Evolutionary conservation across 331 rosid species (phyloP).

Genomic region (Spiraea crenata): DNA sequence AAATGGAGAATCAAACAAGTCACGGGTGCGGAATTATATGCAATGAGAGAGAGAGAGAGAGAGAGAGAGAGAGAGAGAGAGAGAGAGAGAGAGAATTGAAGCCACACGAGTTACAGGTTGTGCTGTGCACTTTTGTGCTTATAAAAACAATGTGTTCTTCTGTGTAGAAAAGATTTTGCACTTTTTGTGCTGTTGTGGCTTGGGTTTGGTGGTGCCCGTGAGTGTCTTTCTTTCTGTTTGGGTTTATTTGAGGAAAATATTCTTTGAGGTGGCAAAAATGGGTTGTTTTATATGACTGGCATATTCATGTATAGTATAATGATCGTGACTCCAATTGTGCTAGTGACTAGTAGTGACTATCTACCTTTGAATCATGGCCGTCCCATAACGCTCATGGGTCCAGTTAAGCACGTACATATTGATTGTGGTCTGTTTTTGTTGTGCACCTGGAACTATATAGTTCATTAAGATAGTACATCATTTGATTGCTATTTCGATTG

Average conservation of each 20-base stretch:
- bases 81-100: constrained; percentile 32
- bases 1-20: constrained; percentile 51
- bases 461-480: no score
- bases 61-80: constrained; percentile 32
- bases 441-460: no score
- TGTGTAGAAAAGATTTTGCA: constrained; percentile 23
- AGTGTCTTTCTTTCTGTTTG: constrained; percentile 47
- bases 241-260: constrained; percentile 41
- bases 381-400: constrained; percentile 26
- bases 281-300: constrained; percentile 10
- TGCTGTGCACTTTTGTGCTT: constrained; percentile 39
- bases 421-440: no score
- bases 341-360: background rate
- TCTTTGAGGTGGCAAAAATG: constrained; percentile 18
- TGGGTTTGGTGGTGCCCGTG: constrained; percentile 64
- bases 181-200: constrained; percentile 38
- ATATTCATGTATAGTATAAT: constrained; percentile 1
- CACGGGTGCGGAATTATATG: constrained; percentile 73
- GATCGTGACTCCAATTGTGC: background rate
- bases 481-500: background rate
- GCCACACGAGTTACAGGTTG: constrained; percentile 45
- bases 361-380: constrained; percentile 31
- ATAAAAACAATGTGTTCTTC: constrained; percentile 19
- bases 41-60: constrained; percentile 19
- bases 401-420: background rate